Evolutionary conservation across 2,329 filamentous ascomycete species (phyloP).

Genomic region (Xylariales sp.): DNA sequence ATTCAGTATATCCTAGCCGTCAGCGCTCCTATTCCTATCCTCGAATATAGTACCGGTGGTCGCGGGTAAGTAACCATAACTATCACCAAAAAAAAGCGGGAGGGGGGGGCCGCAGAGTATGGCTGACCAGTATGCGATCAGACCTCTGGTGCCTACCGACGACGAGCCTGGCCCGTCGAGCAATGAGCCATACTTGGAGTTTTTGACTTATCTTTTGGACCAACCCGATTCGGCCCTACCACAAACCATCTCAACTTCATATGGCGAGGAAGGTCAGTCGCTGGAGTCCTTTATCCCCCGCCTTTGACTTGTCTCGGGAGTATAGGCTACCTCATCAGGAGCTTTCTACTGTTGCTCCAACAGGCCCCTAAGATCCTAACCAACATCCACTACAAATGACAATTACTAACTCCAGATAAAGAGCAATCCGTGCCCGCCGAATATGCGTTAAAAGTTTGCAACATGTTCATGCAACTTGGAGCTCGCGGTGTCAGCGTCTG

Average conservation of each 20-base stretch:
- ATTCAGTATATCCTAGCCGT: constrained; percentile 70
- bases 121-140: constrained; percentile 47
- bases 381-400: no score
- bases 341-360: no score
- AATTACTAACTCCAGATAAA: no score
- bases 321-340: no score
- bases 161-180: constrained; percentile 64
- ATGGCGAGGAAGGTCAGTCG: constrained; percentile 63
- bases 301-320: no score
- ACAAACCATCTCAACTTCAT: constrained; percentile 71
- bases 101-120: constrained; percentile 48
- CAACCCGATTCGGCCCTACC: constrained; percentile 64
- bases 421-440: constrained; percentile 71
- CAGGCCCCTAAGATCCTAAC: no score
- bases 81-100: not conserved
- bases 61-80: constrained; percentile 50
- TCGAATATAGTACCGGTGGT: constrained; percentile 71
- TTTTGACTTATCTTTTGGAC: constrained; percentile 68
- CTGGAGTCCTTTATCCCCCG: no score
- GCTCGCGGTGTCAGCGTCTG: constrained; percentile 69
- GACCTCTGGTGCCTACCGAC: constrained; percentile 65
- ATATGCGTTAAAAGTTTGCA: constrained; percentile 71
- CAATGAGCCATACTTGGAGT: constrained; percentile 76
- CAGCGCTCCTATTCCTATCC: constrained; percentile 64
- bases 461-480: constrained; percentile 72